Conservation (phyloP, 2,329 filamentous ascomycete genomes). For the Penicillium sp. region DNA sequence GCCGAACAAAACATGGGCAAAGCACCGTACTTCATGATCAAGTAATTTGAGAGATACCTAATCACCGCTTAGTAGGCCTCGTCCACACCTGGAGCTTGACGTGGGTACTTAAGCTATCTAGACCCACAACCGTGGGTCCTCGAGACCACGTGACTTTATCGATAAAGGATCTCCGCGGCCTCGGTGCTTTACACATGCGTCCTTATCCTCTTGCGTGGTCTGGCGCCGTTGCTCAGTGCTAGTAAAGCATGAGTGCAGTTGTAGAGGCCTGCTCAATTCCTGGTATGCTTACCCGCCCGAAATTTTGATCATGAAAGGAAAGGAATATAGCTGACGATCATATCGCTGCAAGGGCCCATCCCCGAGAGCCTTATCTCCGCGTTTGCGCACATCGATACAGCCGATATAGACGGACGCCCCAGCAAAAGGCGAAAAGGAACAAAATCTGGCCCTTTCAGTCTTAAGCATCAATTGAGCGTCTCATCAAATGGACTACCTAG, state of each 20-base stretch:
- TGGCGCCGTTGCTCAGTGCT: not conserved
- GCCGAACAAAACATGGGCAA: no score
- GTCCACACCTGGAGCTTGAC: no score
- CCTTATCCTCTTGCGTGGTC: no score
- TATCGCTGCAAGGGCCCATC: constrained; percentile 15
- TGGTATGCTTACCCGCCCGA: constrained; percentile 5
- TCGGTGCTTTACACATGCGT: constrained; percentile 1
- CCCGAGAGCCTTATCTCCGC: constrained; percentile 20
- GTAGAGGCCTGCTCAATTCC: constrained; percentile 6
- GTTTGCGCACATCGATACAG: constrained; percentile 14
- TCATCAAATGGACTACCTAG: constrained; percentile 15
- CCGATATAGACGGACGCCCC: constrained; percentile 15
- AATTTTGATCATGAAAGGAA: not conserved
- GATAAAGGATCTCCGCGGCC: constrained; percentile 1
- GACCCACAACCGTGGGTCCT: no score
- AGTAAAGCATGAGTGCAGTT: constrained; percentile 12
- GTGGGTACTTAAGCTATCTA: no score
- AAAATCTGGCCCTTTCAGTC: constrained; percentile 13
- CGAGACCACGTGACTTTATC: constrained; percentile 3
- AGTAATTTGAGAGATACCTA: no score
- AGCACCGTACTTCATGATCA: no score
- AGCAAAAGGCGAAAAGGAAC: constrained; percentile 31
- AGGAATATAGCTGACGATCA: constrained; percentile 2
- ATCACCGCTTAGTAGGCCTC: no score
- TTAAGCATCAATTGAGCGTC: constrained; percentile 14